Evolutionary conservation across 2,329 filamentous ascomycete species (phyloP).

Genomic region (Dothiorella sarmentorum): DNA sequence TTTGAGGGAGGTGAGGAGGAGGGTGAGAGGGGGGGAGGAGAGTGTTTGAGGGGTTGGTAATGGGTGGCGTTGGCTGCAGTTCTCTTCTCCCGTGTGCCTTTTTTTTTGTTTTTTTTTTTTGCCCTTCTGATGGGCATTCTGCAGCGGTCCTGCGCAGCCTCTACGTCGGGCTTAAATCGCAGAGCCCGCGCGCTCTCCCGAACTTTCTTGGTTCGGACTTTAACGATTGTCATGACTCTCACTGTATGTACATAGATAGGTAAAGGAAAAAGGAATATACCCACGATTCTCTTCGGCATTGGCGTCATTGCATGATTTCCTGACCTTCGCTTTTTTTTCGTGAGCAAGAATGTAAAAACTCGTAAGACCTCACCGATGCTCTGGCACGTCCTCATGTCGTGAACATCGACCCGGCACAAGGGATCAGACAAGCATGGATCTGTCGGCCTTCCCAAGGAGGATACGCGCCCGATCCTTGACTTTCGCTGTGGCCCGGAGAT

Average conservation of each 20-base stretch:
- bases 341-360: no score
- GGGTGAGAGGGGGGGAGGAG: background rate
- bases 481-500: background rate
- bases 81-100: no score
- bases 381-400: no score
- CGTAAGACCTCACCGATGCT: no score
- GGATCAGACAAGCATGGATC: background rate
- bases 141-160: no score
- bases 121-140: no score
- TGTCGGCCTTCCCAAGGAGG: background rate
- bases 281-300: background rate
- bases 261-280: background rate
- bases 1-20: slow-evolving; percentile 29
- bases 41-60: no score
- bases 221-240: background rate
- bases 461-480: no score
- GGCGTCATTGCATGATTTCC: no score
- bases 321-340: no score
- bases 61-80: no score
- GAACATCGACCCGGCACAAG: background rate
- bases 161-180: background rate
- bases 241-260: background rate
- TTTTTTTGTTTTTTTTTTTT: background rate
- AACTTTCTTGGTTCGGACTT: background rate
- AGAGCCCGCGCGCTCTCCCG: background rate